Percentiles rank a stretch among this genome's conserved stretches.
These are phyloP conservation scores for Filobasidium floriforme DNA, from an alignment of 768 basidiomycete genomes.

Conservation along the genomic window DNA sequence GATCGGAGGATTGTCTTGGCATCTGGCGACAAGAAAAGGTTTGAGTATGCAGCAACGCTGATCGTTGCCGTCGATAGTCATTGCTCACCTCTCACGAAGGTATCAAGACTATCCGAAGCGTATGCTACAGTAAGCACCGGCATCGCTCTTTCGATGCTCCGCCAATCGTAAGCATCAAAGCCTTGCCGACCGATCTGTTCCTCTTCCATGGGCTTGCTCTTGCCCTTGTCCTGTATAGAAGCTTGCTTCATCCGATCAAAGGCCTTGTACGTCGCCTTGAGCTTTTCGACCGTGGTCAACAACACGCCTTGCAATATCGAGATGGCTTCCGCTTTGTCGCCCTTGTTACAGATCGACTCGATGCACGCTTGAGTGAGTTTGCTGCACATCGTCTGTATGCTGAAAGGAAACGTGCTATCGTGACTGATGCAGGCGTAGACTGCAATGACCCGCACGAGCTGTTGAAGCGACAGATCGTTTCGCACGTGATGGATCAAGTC, in stretches of 20 bases:
- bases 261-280: slow-evolving; percentile 62
- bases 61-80: background rate
- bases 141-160: slow-evolving; percentile 73
- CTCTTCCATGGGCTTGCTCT: slow-evolving; percentile 30
- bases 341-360: slow-evolving; percentile 72
- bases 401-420: slow-evolving; percentile 69
- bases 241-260: slow-evolving; percentile 36
- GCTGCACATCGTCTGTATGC: slow-evolving; percentile 78
- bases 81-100: slow-evolving; percentile 62
- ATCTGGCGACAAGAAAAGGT: slow-evolving; percentile 51
- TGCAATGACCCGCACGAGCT: slow-evolving; percentile 69
- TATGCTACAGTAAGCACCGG: slow-evolving; percentile 72
- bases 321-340: slow-evolving; percentile 60
- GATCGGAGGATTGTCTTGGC: slow-evolving; percentile 78
- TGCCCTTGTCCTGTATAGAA: slow-evolving; percentile 39
- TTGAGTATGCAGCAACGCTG: background rate
- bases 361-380: slow-evolving; percentile 87
- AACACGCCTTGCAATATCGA: slow-evolving; percentile 67
- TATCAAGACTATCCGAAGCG: slow-evolving; percentile 72
- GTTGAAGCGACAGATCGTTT: slow-evolving; percentile 65
- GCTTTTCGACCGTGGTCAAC: slow-evolving; percentile 72
- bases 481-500: slow-evolving; percentile 90
- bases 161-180: slow-evolving; percentile 50
- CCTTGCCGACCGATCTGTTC: slow-evolving; percentile 22
- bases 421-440: slow-evolving; percentile 83